A percentile compares a stretch with the other conserved stretches of the same genome.
These are phyloP conservation scores for Hemileccinum impolitum DNA, from an alignment of 768 basidiomycete genomes.

Conservation along the genomic window DNA sequence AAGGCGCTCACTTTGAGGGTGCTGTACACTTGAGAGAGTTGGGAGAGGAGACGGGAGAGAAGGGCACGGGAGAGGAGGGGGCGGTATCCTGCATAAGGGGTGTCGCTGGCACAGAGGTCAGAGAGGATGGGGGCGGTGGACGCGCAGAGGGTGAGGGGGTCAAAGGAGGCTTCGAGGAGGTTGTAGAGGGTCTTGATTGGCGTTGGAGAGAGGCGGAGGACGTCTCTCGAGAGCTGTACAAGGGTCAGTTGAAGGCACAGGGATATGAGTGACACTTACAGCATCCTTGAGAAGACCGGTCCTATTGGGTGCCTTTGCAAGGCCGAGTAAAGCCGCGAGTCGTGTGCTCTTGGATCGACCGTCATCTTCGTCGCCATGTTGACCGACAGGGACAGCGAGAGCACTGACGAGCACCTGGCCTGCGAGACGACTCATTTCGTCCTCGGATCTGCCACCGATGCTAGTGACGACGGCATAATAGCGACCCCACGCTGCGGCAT, in stretches of 20 bases:
- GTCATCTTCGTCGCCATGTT: conserved; percentile 50
- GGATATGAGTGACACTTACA: conserved; percentile 42
- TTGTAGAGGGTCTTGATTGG: conserved; percentile 77
- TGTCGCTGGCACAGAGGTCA: conserved; percentile 40
- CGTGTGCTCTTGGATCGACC: conserved; percentile 68
- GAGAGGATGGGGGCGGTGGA: conserved; percentile 77
- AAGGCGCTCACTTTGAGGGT: conserved; percentile 78
- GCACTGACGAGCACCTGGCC: conserved; percentile 91
- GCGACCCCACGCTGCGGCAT: conserved; percentile 92
- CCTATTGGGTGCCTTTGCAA: conserved; percentile 81
- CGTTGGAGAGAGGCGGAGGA: conserved; percentile 73
- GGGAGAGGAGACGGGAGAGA: conserved; percentile 84
- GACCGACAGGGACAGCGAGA: conserved; percentile 86
- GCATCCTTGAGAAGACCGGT: conserved; percentile 85
- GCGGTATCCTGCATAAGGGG: conserved; percentile 74
- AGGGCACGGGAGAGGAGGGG: conserved; percentile 89
- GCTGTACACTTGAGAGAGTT: conserved; percentile 90
- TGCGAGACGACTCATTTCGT: conserved; percentile 76
- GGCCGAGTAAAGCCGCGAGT: conserved; percentile 80
- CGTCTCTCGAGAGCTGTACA: conserved; percentile 71
- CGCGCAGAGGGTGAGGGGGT: conserved; percentile 82
- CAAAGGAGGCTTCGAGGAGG: conserved; percentile 89
- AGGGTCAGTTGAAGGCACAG: conserved; percentile 1
- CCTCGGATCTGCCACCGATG: conserved; percentile 71
- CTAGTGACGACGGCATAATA: conserved; percentile 73